Evolutionary conservation across 1,284 basidiomycete genomes (phyloP).

Genomic region (Heliocybe sulcata): DNA sequence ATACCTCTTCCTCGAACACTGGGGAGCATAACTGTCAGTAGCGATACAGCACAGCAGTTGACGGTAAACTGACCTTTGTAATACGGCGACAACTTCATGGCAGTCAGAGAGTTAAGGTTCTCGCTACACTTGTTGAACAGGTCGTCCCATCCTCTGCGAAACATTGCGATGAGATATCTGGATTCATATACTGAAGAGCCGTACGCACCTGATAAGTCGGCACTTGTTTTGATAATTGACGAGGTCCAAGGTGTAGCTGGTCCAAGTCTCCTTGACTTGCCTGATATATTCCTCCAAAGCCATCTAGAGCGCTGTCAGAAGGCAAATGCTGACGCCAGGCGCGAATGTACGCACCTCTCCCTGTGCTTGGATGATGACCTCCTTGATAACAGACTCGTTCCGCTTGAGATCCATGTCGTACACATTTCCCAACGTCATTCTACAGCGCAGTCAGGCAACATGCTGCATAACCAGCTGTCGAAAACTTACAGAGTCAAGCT

Average conservation of each 20-base stretch:
- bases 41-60: constrained; percentile 1
- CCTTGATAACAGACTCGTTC: constrained; percentile 89
- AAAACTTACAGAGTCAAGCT: constrained; percentile 58
- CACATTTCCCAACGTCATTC: constrained; percentile 94
- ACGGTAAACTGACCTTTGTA: constrained; percentile 69
- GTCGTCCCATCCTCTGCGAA: constrained; percentile 88
- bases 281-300: constrained; percentile 91
- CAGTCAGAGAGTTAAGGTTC: constrained; percentile 91
- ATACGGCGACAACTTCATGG: constrained; percentile 97
- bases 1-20: constrained; percentile 93
- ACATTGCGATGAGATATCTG: constrained; percentile 6
- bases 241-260: constrained; percentile 90
- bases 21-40: constrained; percentile 6
- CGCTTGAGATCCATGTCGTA: constrained; percentile 96
- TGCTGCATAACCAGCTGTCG: too few species aligned
- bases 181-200: constrained; percentile 2
- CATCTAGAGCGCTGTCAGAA: constrained; percentile 48
- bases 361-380: constrained; percentile 95
- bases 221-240: constrained; percentile 99
- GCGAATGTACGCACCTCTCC: constrained; percentile 63
- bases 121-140: constrained; percentile 95
- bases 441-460: constrained; percentile 23
- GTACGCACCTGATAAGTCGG: constrained; percentile 76
- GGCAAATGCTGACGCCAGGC: not conserved
- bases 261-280: constrained; percentile 96